A percentile compares a stretch with the other conserved stretches of the same genome.
Conservation (phyloP, 2,329 filamentous ascomycete species). For the Pseudocercospora vitis region DNA sequence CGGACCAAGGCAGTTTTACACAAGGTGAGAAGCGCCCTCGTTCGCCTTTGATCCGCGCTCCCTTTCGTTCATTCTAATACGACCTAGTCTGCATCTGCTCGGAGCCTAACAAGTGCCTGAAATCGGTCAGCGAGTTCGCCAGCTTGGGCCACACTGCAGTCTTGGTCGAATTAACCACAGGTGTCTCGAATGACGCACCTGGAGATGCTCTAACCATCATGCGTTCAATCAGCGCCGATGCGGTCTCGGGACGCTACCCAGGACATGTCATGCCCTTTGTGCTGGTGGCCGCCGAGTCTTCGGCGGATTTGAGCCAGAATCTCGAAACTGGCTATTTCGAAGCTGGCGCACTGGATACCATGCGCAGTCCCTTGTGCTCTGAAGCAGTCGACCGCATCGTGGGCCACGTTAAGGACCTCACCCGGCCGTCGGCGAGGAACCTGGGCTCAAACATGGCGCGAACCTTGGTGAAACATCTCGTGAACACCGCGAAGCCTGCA, state of each 20-base stretch:
- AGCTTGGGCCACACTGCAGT: slow-evolving; percentile 30
- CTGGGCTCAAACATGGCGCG: slow-evolving; percentile 36
- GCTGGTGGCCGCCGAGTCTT: slow-evolving; percentile 19
- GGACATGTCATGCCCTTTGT: slow-evolving; percentile 35
- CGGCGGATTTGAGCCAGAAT: slow-evolving; percentile 12
- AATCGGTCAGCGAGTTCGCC: slow-evolving; percentile 31
- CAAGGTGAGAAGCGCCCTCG: slow-evolving; percentile 29
- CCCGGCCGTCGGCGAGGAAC: slow-evolving; percentile 29
- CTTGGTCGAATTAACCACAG: slow-evolving; percentile 30
- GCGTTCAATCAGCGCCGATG: slow-evolving; percentile 28
- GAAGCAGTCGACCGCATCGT: slow-evolving; percentile 46
- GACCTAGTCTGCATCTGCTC: slow-evolving; percentile 35
- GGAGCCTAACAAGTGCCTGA: slow-evolving; percentile 27
- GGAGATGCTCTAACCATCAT: slow-evolving; percentile 26
- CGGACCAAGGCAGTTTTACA: slow-evolving; percentile 35
- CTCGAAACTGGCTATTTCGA: slow-evolving; percentile 64
- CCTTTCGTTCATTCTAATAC: background rate
- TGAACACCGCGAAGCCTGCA: slow-evolving; percentile 20
- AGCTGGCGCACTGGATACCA: slow-evolving; percentile 80
- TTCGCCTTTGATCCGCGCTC: background rate
- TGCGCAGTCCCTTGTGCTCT: slow-evolving; percentile 73
- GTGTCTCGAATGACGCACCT: slow-evolving; percentile 12
- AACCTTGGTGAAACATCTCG: slow-evolving; percentile 34
- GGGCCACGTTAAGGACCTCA: slow-evolving; percentile 35
- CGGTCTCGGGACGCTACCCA: slow-evolving; percentile 30